Evolutionary conservation across 2,329 filamentous ascomycete genomes (phyloP).

Genomic region (Penicillium oxalicum): DNA sequence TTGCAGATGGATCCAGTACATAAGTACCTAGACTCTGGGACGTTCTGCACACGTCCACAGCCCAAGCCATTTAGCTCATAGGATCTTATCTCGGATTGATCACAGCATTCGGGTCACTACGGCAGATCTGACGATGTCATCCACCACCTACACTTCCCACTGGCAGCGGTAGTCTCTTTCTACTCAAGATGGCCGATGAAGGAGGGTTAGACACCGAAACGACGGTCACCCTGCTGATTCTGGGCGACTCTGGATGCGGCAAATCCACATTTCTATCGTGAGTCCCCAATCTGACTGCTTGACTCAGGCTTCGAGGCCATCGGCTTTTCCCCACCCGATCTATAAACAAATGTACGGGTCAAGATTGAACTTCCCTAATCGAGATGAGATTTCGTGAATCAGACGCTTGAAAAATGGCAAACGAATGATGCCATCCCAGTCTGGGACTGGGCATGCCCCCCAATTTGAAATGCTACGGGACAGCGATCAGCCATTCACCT

Average conservation of each 20-base stretch:
- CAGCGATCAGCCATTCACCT: conserved; percentile 53
- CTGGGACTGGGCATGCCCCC: conserved; percentile 27
- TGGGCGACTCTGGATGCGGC: conserved; percentile 55
- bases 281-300: conserved; percentile 24
- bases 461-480: conserved; percentile 45
- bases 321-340: background rate
- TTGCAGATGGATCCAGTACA: too few species aligned
- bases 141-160: background rate
- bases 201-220: conserved; percentile 5
- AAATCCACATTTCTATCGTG: conserved; percentile 60
- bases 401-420: conserved; percentile 19
- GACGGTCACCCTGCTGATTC: conserved; percentile 45
- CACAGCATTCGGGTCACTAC: too few species aligned
- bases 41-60: too few species aligned
- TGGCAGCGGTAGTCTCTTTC: background rate
- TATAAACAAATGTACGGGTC: too few species aligned
- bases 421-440: conserved; percentile 9
- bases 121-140: background rate
- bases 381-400: background rate
- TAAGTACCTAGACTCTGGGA: too few species aligned
- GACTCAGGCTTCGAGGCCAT: background rate
- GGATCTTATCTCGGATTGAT: background rate
- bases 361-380: too few species aligned
- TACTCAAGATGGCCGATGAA: conserved; percentile 8
- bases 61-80: too few species aligned